These are phyloP conservation scores for Boehmeria nivea DNA, from an alignment of 306 rosid species.

Conservation along the genomic window DNA sequence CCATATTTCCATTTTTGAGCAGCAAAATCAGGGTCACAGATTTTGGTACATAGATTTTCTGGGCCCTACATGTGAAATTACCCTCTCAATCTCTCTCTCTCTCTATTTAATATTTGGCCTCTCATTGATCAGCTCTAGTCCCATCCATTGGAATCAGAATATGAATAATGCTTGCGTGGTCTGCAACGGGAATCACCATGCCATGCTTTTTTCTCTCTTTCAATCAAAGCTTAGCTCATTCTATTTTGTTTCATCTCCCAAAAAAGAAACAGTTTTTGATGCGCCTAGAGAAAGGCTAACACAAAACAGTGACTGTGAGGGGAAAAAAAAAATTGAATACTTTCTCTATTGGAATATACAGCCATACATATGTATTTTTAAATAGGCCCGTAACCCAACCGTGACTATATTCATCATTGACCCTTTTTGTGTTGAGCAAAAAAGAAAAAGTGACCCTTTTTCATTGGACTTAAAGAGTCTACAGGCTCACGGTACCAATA, in stretches of 20 bases:
- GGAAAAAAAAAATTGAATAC: neutral
- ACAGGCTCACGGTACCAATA: neutral
- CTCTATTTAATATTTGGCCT: too few species aligned
- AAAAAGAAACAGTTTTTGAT: neutral
- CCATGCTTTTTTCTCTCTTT: neutral
- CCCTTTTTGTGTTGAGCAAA: neutral
- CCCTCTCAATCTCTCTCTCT: neutral
- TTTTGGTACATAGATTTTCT: conserved; percentile 31
- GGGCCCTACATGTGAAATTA: conserved; percentile 18
- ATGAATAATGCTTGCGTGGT: neutral
- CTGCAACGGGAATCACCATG: neutral
- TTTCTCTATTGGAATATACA: neutral
- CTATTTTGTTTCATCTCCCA: conserved; percentile 9
- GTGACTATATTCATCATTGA: neutral
- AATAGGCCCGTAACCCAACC: neutral
- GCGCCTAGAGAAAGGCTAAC: neutral
- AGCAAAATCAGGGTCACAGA: conserved; percentile 19
- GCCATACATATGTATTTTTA: neutral
- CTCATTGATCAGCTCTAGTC: neutral
- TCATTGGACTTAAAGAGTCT: neutral
- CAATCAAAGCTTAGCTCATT: conserved; percentile 1
- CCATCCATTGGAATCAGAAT: conserved; percentile 28
- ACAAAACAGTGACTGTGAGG: neutral
- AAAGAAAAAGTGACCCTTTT: neutral
- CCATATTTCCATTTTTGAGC: conserved; percentile 30